phyloP scores from a whole-genome alignment of 2,329 filamentous ascomycete species.

The Colletotrichum chrysophilum region DNA sequence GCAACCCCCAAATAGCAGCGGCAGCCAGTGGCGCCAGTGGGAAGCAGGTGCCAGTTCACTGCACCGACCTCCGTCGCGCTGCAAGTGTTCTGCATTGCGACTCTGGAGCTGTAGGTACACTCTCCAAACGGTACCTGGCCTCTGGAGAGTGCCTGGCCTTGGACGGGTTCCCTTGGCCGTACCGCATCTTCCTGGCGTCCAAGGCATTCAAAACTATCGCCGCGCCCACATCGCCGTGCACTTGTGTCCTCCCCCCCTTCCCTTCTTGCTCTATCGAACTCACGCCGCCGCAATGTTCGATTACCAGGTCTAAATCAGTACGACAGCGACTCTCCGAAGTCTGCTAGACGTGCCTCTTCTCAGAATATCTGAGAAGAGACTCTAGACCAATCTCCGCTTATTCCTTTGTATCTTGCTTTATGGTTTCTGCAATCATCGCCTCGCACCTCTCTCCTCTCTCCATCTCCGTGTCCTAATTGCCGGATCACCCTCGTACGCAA shows the following conservation, averaged over 20 bases:
- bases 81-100: not conserved
- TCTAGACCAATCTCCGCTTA: conserved; percentile 38
- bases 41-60: not conserved
- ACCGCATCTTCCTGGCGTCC: not conserved
- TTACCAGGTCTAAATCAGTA: conserved; percentile 53
- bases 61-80: not conserved
- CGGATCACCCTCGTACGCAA: conserved; percentile 21
- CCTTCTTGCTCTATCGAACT: conserved; percentile 49
- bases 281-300: conserved; percentile 59
- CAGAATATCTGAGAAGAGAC: conserved; percentile 28
- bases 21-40: not conserved
- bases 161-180: not conserved
- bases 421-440: conserved; percentile 21
- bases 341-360: conserved; percentile 44
- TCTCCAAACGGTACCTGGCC: not conserved
- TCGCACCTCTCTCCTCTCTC: conserved; percentile 14
- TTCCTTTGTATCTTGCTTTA: conserved; percentile 26
- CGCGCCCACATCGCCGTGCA: conserved; percentile 29
- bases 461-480: conserved; percentile 22
- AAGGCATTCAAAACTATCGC: conserved; percentile 38
- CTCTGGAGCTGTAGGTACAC: not conserved
- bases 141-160: not conserved
- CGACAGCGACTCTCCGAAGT: conserved; percentile 60
- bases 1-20: not conserved
- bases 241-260: conserved; percentile 37